Conservation (phyloP, 805 yeast genomes). For the Isabelozyma gotoi region DNA sequence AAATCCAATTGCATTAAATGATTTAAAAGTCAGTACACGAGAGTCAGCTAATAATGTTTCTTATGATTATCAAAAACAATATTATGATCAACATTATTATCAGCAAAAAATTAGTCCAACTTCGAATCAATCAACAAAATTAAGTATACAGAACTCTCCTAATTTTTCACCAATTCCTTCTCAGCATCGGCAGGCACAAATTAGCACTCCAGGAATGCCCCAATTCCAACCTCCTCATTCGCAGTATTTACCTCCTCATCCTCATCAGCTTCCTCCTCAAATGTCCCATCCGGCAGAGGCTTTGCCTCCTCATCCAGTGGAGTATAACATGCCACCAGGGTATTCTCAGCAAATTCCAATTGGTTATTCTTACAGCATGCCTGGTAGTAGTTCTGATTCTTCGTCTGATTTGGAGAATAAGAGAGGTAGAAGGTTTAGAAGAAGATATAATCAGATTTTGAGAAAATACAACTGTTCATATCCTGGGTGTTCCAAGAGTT, state of each 20-base stretch:
- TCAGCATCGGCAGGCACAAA: neutral
- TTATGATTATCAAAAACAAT: neutral
- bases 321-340: neutral
- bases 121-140: neutral
- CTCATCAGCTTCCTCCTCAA: neutral
- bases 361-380: neutral
- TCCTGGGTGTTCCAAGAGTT: slow-evolving; percentile 41
- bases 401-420: slow-evolving; percentile 14
- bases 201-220: too few relatives aligned
- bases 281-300: neutral
- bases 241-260: neutral
- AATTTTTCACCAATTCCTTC: neutral
- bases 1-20: neutral
- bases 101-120: neutral
- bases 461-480: slow-evolving; percentile 33
- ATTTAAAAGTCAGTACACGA: too few relatives aligned
- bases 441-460: slow-evolving; percentile 36
- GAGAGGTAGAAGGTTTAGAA: slow-evolving; percentile 33
- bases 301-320: neutral
- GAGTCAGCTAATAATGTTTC: neutral
- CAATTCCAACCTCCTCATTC: neutral
- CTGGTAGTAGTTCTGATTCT: slow-evolving; percentile 3
- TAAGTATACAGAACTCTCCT: neutral
- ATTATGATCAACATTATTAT: neutral
- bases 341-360: neutral